Evolutionary conservation across 345 rosid genomes (phyloP).

Genomic region (Syzygium oleosum): DNA sequence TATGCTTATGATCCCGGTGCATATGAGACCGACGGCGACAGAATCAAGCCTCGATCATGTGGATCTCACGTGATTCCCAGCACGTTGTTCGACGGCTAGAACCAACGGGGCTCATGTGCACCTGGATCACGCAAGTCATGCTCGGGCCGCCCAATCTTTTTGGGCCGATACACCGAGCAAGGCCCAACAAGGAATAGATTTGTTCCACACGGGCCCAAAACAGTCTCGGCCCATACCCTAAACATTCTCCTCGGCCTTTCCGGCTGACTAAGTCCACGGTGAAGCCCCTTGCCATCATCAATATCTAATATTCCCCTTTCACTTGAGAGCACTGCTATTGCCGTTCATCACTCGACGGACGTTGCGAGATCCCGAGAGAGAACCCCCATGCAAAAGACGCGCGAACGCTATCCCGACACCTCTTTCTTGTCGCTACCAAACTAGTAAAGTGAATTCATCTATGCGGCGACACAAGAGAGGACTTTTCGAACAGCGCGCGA

Average conservation of each 20-base stretch:
- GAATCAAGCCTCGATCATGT: background rate
- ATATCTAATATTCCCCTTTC: background rate
- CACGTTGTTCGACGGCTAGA: background rate
- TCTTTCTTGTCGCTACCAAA: background rate
- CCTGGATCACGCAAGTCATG: too few species aligned
- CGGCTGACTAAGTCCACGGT: background rate
- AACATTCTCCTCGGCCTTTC: background rate
- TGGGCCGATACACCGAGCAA: background rate
- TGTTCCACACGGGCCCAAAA: background rate
- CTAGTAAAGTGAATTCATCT: background rate
- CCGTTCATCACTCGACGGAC: background rate
- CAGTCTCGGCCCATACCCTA: background rate
- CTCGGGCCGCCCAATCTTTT: too few species aligned
- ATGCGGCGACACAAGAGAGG: background rate
- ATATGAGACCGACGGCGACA: background rate
- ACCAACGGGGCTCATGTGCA: background rate
- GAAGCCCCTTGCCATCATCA: background rate
- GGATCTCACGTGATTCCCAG: background rate
- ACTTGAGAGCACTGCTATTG: background rate
- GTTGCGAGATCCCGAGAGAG: background rate
- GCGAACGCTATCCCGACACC: background rate
- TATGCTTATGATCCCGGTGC: background rate
- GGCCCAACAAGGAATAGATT: background rate
- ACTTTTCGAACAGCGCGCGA: background rate
- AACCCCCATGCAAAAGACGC: too few species aligned